These are phyloP conservation scores for Tylopilus felleus DNA, from an alignment of 768 basidiomycete species.

Conservation along the genomic window DNA sequence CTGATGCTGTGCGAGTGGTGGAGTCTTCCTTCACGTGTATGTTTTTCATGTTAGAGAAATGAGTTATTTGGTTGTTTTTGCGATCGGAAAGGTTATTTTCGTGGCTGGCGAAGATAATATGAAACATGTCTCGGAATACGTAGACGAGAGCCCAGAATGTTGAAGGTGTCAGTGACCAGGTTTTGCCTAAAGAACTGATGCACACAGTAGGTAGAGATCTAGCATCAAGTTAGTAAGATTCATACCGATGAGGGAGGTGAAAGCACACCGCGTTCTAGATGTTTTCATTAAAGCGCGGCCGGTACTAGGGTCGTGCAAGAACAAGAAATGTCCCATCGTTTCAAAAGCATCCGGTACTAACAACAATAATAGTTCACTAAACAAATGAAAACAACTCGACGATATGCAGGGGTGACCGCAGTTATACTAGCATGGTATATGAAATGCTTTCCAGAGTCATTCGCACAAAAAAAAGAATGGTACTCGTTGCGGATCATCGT, in stretches of 20 bases:
- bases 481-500: background rate
- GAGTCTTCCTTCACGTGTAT: conserved; percentile 3
- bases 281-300: background rate
- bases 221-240: conserved; percentile 1
- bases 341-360: background rate
- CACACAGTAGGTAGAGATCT: too few species aligned
- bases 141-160: too few species aligned
- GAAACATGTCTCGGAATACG: background rate
- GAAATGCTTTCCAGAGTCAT: background rate
- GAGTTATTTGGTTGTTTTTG: conserved; percentile 1
- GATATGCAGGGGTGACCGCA: background rate
- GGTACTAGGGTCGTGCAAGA: background rate
- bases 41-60: conserved; percentile 12
- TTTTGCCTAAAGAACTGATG: too few species aligned
- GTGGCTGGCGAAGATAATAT: background rate
- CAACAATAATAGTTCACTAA: background rate
- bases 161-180: too few species aligned
- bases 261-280: conserved; percentile 10
- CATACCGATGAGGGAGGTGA: background rate
- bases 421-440: background rate
- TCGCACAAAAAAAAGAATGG: background rate
- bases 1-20: conserved; percentile 22
- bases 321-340: background rate
- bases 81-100: background rate
- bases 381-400: background rate